Evolutionary conservation across 345 rosid genomes (phyloP).

Genomic region (Corchorus capsularis): DNA sequence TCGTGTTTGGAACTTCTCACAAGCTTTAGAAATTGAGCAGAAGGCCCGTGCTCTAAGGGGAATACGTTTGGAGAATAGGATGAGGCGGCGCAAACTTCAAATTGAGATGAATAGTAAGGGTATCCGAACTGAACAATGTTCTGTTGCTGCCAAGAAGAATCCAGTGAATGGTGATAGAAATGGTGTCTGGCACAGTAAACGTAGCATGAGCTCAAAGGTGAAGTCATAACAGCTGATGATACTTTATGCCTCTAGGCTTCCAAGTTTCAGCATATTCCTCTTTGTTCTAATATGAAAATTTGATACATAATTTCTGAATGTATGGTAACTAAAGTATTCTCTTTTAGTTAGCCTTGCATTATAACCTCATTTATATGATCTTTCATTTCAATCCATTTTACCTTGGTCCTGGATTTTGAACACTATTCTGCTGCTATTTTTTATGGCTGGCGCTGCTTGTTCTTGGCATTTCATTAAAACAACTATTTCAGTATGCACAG

Average conservation of each 20-base stretch:
- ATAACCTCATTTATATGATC: background rate
- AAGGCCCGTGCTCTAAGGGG: conserved; percentile 66
- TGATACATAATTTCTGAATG: background rate
- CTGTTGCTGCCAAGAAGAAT: conserved; percentile 81
- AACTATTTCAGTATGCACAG: background rate
- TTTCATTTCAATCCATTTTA: background rate
- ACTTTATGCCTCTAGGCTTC: background rate
- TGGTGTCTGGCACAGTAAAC: conserved; percentile 61
- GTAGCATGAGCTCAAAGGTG: conserved; percentile 66
- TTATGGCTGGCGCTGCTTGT: background rate
- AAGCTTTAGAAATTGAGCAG: conserved; percentile 72
- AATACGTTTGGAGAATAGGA: conserved; percentile 73
- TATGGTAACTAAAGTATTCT: background rate
- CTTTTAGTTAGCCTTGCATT: background rate
- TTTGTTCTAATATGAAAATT: background rate
- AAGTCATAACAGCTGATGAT: conserved; percentile 43
- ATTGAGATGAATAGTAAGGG: conserved; percentile 65
- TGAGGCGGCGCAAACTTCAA: conserved; percentile 74
- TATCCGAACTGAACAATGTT: conserved; percentile 57
- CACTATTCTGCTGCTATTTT: background rate
- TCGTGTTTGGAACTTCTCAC: conserved; percentile 86
- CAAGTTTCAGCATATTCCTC: background rate
- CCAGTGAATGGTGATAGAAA: conserved; percentile 53
- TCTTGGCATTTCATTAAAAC: background rate
- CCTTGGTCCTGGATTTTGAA: background rate